Evolutionary conservation across 2,329 filamentous ascomycete genomes (phyloP).

Genomic region (Diplodia mutila): DNA sequence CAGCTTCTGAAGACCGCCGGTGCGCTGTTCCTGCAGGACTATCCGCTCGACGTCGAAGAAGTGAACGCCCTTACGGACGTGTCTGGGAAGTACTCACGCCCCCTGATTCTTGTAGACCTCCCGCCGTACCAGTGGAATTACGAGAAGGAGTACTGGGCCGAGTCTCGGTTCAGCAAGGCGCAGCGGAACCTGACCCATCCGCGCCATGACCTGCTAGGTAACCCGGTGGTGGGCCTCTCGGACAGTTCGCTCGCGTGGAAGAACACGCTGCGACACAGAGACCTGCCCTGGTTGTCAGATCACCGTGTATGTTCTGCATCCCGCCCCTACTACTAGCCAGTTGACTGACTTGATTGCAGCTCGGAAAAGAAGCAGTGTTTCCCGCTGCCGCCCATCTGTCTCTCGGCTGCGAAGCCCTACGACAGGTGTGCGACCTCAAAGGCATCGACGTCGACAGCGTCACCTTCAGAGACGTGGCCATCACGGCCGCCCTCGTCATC

Average conservation of each 20-base stretch:
- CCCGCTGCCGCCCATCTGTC: no score
- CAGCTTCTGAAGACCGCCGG: background rate
- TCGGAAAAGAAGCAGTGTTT: no score
- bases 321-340: no score
- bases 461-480: no score
- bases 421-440: no score
- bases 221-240: constrained; percentile 36
- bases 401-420: no score
- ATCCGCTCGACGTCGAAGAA: background rate
- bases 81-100: background rate
- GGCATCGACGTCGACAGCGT: no score
- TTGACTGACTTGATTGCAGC: no score
- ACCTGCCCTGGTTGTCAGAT: constrained; percentile 52
- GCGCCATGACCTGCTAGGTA: constrained; percentile 35
- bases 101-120: constrained; percentile 31
- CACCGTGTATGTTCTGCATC: constrained; percentile 40
- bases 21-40: background rate
- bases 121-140: constrained; percentile 38
- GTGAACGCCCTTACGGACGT: constrained; percentile 18
- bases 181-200: constrained; percentile 31
- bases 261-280: constrained; percentile 44
- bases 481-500: background rate
- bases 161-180: no score
- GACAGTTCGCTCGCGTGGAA: constrained; percentile 46
- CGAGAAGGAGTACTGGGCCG: constrained; percentile 29